Evolutionary conservation across 2,329 filamentous ascomycete genomes (phyloP), one percentile per base, ranked within the genome.

Genomic region (Ceratocystis albifundus): DNA sequence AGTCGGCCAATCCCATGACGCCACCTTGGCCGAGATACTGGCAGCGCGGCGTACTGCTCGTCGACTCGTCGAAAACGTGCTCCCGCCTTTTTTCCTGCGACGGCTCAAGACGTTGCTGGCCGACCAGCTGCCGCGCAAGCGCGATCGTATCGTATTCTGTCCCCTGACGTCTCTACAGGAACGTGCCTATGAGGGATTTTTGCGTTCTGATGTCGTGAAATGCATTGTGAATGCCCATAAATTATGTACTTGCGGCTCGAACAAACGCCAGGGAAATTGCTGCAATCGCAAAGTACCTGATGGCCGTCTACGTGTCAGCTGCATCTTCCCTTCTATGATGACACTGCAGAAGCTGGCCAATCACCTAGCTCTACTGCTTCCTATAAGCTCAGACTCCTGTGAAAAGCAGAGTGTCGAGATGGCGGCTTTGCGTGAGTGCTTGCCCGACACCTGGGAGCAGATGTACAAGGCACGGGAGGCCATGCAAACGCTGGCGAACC

Each of bases 81-180:
- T 99, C 2, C 94, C 94, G 0, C 84, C 85, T 15, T 95, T 96
- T 74, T 97, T 99, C 71, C 80, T 96, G 1, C 88, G 94, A 1
- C 86, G 94, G 1, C 94, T 96, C 84, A 99, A 99, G 78, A 86
- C 87, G 0, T 78, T 97, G 17, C 96, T 99, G 68, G 90, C 91
- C 0, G 80, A 96, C 72, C 93, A 99, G 73, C 80, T 99, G 6
- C 94, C 94, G 0, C 96, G 91, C 76, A 99, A 99, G 80, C 92
- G 84, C 44, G 94, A 99, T 74, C 85, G 88, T 65, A 92, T 97
- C 0, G 90, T 97, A 3, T 99, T 99, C 73, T 99, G 94, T 71
- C 91, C 91, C 1, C 80, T 99, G 22, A 96, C 92, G 0, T 83
- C 88, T 3, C 82, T 86, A 0, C 94, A 99, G 74, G 82, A 83